phyloP scores from a whole-genome alignment of 495 filamentous ascomycete genomes.

The Sordaria brevicollis region DNA sequence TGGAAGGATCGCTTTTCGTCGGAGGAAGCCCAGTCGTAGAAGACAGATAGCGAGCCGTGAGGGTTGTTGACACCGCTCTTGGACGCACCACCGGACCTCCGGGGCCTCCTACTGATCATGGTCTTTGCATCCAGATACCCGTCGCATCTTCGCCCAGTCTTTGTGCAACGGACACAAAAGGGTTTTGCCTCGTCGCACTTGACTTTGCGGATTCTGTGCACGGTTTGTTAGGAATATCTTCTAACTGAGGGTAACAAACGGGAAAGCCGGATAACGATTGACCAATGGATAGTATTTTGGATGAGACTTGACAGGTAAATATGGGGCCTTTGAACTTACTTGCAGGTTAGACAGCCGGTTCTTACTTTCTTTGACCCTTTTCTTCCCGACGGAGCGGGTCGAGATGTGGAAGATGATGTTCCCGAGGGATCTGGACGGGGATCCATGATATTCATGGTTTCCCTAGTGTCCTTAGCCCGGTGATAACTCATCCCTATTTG shows the following conservation, averaged over 20 bases:
- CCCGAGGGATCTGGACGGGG: background rate
- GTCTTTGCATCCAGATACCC: slow-evolving; percentile 27
- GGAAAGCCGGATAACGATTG: background rate
- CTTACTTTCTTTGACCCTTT: slow-evolving; percentile 27
- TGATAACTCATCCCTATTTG: background rate
- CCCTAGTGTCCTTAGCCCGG: background rate
- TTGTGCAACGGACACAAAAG: slow-evolving; percentile 33
- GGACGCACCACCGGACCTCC: slow-evolving; percentile 4
- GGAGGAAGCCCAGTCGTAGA: slow-evolving; percentile 21
- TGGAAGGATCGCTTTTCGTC: slow-evolving; percentile 36
- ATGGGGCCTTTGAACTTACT: slow-evolving; percentile 15
- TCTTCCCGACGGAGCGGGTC: slow-evolving; percentile 15
- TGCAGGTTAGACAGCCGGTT: slow-evolving; percentile 29
- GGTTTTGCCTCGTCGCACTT: slow-evolving; percentile 37
- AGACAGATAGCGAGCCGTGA: slow-evolving; percentile 7
- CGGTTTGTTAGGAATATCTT: background rate
- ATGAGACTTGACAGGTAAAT: background rate
- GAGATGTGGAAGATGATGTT: slow-evolving; percentile 6
- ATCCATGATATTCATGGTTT: background rate
- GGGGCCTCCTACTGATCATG: slow-evolving; percentile 19
- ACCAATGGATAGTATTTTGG: background rate
- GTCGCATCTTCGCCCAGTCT: slow-evolving; percentile 35
- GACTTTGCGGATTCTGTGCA: slow-evolving; percentile 28
- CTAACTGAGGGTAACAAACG: background rate
- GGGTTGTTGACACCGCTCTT: slow-evolving; percentile 2